phyloP scores from a whole-genome alignment of 2,329 filamentous ascomycete species.

The Botryotinia convoluta region DNA sequence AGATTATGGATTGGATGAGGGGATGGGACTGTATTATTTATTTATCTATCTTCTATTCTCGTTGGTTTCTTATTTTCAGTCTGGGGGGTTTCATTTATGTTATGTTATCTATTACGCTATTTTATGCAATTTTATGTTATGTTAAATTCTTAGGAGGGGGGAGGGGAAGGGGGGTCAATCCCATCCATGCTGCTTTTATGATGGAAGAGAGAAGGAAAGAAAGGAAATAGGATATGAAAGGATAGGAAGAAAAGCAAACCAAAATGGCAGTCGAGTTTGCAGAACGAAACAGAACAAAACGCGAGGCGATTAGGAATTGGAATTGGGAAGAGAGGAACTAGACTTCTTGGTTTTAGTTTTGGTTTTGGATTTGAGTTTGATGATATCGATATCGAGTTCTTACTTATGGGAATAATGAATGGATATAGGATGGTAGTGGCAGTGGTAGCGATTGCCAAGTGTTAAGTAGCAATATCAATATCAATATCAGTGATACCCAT shows the following conservation, averaged over 20 bases:
- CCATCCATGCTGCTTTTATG: background rate
- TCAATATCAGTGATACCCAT: background rate
- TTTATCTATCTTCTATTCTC: background rate
- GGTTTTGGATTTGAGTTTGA: background rate
- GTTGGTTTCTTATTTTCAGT: accelerated
- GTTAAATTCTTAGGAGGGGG: background rate
- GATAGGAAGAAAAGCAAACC: background rate
- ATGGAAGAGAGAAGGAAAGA: background rate
- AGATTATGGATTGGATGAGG: background rate
- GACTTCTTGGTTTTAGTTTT: background rate
- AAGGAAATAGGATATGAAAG: background rate
- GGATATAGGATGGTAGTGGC: background rate
- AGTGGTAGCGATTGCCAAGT: background rate
- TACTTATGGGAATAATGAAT: background rate
- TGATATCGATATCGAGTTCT: background rate
- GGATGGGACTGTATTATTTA: background rate
- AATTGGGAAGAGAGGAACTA: background rate
- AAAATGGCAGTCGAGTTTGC: conserved; percentile 10
- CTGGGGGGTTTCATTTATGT: too few relatives aligned
- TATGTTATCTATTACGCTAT: background rate
- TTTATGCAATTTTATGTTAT: background rate
- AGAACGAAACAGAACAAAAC: background rate
- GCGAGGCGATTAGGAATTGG: background rate
- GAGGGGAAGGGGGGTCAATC: background rate
- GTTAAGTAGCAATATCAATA: background rate